Percentiles rank a stretch among this genome's conserved stretches.
Evolutionary conservation across 2,329 filamentous ascomycete genomes (phyloP).

Genomic region (Aureobasidium melanogenum): DNA sequence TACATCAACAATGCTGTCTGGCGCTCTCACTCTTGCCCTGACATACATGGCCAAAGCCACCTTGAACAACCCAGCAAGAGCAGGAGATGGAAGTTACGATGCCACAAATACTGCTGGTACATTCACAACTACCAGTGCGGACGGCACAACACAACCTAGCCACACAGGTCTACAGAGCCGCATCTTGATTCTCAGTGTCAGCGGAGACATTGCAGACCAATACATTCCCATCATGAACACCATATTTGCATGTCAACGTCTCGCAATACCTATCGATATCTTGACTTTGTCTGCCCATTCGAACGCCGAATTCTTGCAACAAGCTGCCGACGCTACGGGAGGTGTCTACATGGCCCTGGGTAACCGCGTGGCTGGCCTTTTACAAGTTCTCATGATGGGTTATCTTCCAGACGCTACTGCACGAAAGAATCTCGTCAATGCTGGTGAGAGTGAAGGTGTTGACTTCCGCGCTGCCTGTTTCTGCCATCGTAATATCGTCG

Average conservation of each 20-base stretch:
- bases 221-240: slow-evolving; percentile 99
- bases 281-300: slow-evolving; percentile 64
- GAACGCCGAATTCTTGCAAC: slow-evolving; percentile 85
- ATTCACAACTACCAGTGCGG: slow-evolving; percentile 45
- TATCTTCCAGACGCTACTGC: slow-evolving; percentile 67
- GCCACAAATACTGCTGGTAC: slow-evolving; percentile 45
- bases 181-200: slow-evolving; percentile 84
- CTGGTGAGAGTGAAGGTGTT: slow-evolving; percentile 68
- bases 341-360: slow-evolving; percentile 57
- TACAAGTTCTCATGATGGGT: slow-evolving; percentile 92
- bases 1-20: slow-evolving; percentile 79
- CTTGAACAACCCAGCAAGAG: slow-evolving; percentile 21
- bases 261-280: slow-evolving; percentile 85
- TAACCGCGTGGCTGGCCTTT: slow-evolving; percentile 46
- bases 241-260: slow-evolving; percentile 87
- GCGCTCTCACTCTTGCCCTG: slow-evolving; percentile 81
- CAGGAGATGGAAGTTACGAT: slow-evolving; percentile 25
- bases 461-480: slow-evolving; percentile 99
- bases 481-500: slow-evolving; percentile 84
- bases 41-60: slow-evolving; percentile 81
- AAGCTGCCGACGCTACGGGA: slow-evolving; percentile 68
- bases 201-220: slow-evolving; percentile 74
- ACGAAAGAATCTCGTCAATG: slow-evolving; percentile 60
- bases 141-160: slow-evolving; percentile 28
- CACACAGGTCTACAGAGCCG: slow-evolving; percentile 58